Percentiles rank a stretch among this genome's conserved stretches.
phyloP scores from a whole-genome alignment of 2,329 filamentous ascomycete species.

The Raffaelea ambrosiae region DNA sequence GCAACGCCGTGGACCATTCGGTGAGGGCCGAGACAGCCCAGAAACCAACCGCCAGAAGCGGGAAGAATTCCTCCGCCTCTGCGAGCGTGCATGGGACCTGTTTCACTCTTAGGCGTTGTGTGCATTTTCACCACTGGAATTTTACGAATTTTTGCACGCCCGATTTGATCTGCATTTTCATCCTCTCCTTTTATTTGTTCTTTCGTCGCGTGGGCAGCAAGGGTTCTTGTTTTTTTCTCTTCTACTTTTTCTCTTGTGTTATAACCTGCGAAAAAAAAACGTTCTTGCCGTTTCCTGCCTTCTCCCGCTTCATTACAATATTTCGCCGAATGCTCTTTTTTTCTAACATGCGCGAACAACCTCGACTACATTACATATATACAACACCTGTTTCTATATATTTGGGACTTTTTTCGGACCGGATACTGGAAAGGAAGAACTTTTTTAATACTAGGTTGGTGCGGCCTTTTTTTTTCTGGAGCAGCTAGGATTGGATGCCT shows the following conservation, averaged over 20 bases:
- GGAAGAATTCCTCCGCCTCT: conserved; percentile 82
- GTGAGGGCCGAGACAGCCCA: conserved; percentile 72
- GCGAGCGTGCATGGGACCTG: conserved; percentile 88
- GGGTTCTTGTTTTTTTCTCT: background rate
- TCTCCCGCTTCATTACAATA: background rate
- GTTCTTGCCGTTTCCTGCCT: background rate
- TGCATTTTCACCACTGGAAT: background rate
- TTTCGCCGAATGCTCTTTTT: background rate
- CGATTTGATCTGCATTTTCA: background rate
- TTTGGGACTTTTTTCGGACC: background rate
- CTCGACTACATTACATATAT: background rate
- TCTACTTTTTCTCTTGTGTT: too few relatives aligned
- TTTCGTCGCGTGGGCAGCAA: background rate
- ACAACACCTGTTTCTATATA: conserved; percentile 1
- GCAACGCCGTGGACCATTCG: conserved; percentile 61
- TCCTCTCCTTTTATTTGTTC: too few relatives aligned
- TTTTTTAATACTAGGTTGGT: background rate
- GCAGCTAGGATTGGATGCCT: too few relatives aligned
- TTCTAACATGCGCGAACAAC: too few relatives aligned
- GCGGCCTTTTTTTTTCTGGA: too few relatives aligned
- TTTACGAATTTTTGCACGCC: background rate
- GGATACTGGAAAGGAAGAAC: conserved; percentile 7
- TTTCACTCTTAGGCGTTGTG: conserved; percentile 68
- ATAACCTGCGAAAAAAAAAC: too few relatives aligned
- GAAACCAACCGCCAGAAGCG: conserved; percentile 80